These are phyloP conservation scores for Discostella stelligeroides DNA, from an alignment of 108 stramenopile genomes.

Conservation along the genomic window DNA sequence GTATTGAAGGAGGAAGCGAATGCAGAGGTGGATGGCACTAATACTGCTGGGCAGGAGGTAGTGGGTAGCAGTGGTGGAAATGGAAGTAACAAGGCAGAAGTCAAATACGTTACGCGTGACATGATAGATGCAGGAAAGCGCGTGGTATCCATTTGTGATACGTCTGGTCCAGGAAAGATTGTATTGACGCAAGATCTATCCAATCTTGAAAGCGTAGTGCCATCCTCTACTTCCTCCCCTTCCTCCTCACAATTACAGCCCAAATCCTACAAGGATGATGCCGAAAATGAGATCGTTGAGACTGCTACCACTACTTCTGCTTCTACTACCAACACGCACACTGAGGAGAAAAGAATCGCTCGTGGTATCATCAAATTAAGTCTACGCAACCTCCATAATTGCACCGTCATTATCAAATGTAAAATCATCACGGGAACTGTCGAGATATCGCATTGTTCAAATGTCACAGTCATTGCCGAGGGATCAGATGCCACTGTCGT, in stretches of 20 bases:
- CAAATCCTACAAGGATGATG: conserved; percentile 76
- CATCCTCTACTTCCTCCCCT: conserved; percentile 39
- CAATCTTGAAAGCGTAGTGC: conserved; percentile 72
- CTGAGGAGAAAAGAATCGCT: conserved; percentile 1
- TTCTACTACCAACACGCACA: too few relatives aligned
- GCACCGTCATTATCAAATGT: conserved; percentile 78
- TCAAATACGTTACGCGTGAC: conserved; percentile 73
- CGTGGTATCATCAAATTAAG: conserved; percentile 77
- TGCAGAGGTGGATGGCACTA: too few relatives aligned
- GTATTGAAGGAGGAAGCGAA: conserved; percentile 11
- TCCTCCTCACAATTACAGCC: conserved; percentile 37
- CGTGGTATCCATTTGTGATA: conserved; percentile 67
- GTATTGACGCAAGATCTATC: conserved; percentile 83
- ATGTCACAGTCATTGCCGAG: conserved; percentile 54
- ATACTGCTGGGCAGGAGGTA: too few relatives aligned
- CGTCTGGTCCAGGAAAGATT: conserved; percentile 65
- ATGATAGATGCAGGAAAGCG: conserved; percentile 81
- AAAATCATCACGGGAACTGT: conserved; percentile 87
- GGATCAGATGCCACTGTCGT: conserved; percentile 77
- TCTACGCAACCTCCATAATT: conserved; percentile 74
- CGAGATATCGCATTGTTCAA: conserved; percentile 78
- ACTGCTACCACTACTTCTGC: conserved; percentile 29
- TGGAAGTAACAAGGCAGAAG: conserved; percentile 26
- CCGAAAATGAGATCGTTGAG: conserved; percentile 61
- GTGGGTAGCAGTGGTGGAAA: too few relatives aligned